A percentile compares a stretch with the other conserved stretches of the same genome.
Conservation (phyloP, 164 flowering plant species). For the Vitis rotundifolia region DNA sequence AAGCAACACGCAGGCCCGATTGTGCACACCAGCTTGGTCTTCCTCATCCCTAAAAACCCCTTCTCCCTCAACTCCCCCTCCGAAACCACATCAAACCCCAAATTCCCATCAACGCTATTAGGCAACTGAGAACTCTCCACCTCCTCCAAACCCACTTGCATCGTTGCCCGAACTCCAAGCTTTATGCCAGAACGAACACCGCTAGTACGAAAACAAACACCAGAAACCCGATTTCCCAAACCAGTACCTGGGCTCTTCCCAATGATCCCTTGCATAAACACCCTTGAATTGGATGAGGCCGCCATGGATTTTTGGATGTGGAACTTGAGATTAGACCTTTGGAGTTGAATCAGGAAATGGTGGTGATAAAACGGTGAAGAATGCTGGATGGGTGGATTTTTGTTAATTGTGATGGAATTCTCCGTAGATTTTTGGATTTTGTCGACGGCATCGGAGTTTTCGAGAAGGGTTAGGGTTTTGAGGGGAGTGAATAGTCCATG, state of each 20-base stretch:
- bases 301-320: constrained; percentile 29
- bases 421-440: neutral
- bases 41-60: constrained; percentile 80
- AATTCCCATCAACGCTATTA: constrained; percentile 5
- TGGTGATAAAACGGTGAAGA: neutral
- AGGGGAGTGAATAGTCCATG: no score
- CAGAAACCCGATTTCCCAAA: constrained; percentile 14
- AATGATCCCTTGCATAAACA: constrained; percentile 13
- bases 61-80: constrained; percentile 68
- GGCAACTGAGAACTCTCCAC: constrained; percentile 4
- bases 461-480: neutral
- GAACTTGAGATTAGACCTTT: neutral
- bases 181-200: constrained; percentile 15
- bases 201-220: constrained; percentile 8
- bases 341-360: neutral
- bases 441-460: neutral
- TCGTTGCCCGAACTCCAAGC: constrained; percentile 17
- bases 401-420: constrained; percentile 2
- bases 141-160: constrained; percentile 28
- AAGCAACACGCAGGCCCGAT: constrained; percentile 76
- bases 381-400: neutral
- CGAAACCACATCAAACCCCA: constrained; percentile 61
- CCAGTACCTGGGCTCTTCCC: constrained; percentile 10
- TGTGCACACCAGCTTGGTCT: constrained; percentile 87
- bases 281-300: constrained; percentile 16